Evolutionary conservation across 352 stramenopile species (phyloP).

Genomic region (Sclerospora graminicola): DNA sequence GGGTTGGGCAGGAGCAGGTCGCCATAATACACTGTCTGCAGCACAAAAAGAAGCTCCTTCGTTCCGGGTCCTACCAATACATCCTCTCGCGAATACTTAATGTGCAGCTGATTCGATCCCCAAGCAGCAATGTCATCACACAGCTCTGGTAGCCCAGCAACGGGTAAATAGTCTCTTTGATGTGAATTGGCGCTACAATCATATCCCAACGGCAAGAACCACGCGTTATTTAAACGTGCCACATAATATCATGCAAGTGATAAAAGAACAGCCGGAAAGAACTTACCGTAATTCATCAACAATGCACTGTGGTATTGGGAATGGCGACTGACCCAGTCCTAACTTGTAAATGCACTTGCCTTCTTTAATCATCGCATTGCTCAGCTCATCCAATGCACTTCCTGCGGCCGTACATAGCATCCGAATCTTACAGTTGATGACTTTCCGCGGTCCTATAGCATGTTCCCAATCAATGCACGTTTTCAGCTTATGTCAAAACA

Average conservation of each 20-base stretch:
- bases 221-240: no score
- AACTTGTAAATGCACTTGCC: constrained; percentile 82
- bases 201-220: not conserved
- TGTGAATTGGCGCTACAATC: constrained; percentile 57
- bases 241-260: no score
- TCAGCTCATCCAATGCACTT: constrained; percentile 75
- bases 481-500: not conserved
- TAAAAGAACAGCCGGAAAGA: no score
- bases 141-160: constrained; percentile 61
- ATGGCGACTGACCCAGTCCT: constrained; percentile 75
- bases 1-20: constrained; percentile 77
- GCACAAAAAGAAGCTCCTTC: constrained; percentile 83
- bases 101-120: constrained; percentile 40
- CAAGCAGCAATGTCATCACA: constrained; percentile 72
- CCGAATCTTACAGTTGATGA: constrained; percentile 83
- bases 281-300: constrained; percentile 77
- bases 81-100: constrained; percentile 64
- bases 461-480: not conserved
- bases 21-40: constrained; percentile 84
- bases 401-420: constrained; percentile 73
- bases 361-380: constrained; percentile 74
- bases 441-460: constrained; percentile 48
- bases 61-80: constrained; percentile 82
- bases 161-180: constrained; percentile 73
- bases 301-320: constrained; percentile 81